Conservation (phyloP, 1,284 basidiomycete genomes). For the Peniophora sp. region DNA sequence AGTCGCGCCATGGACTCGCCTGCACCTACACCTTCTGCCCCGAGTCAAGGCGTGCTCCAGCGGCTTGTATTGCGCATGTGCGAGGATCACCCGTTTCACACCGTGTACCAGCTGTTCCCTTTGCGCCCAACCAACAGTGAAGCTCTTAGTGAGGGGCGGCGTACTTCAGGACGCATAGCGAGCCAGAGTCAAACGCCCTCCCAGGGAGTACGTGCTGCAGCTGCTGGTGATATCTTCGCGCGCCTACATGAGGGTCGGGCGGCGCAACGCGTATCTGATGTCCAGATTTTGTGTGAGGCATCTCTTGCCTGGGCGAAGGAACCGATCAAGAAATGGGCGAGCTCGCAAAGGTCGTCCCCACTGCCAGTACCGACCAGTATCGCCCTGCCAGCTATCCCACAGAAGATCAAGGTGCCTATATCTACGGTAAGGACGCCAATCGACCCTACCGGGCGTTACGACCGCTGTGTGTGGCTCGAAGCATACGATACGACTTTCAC, state of each 20-base stretch:
- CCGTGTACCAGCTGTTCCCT: slow-evolving; percentile 85
- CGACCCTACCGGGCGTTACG: slow-evolving; percentile 66
- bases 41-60: slow-evolving; percentile 61
- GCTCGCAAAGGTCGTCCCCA: background rate
- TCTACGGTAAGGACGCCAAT: slow-evolving; percentile 68
- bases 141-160: slow-evolving; percentile 5
- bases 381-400: slow-evolving; percentile 38
- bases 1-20: background rate
- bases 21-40: slow-evolving; percentile 17
- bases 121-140: slow-evolving; percentile 32
- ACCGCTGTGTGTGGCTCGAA: slow-evolving; percentile 57
- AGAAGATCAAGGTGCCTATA: slow-evolving; percentile 67
- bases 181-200: slow-evolving; percentile 1
- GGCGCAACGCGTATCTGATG: background rate
- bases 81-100: slow-evolving; percentile 90
- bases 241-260: background rate
- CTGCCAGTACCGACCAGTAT: slow-evolving; percentile 32
- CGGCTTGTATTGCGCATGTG: slow-evolving; percentile 71
- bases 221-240: background rate
- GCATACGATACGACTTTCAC: slow-evolving; percentile 55
- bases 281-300: background rate
- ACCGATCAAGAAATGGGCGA: background rate
- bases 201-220: background rate
- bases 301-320: background rate
- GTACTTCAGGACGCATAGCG: slow-evolving; percentile 1